A percentile compares a stretch with the other conserved stretches of the same genome.
These are phyloP conservation scores for Amanita thiersii DNA, from an alignment of 768 basidiomycete genomes.

Conservation along the genomic window DNA sequence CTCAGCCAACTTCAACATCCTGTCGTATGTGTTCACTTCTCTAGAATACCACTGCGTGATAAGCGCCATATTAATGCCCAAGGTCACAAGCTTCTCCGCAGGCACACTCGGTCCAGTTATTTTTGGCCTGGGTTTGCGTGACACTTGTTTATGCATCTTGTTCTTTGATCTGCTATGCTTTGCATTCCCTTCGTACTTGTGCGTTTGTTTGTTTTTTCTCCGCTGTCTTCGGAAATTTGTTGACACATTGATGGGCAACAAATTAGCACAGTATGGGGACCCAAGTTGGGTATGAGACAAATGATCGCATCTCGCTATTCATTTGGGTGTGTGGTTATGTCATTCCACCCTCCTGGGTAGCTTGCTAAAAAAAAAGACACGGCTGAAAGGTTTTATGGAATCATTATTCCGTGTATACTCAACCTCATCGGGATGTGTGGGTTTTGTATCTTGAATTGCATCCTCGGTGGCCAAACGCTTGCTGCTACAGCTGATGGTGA, in stretches of 20 bases:
- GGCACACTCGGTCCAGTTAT: conserved; percentile 58
- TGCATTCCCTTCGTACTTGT: conserved; percentile 57
- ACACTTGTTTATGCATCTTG: conserved; percentile 56
- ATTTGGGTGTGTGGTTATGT: conserved; percentile 22
- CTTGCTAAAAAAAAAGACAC: not conserved
- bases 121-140: conserved; percentile 52
- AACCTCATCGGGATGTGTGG: conserved; percentile 61
- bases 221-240: conserved; percentile 1
- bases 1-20: conserved; percentile 62
- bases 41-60: not conserved
- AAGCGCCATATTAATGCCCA: not conserved
- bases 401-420: conserved; percentile 49
- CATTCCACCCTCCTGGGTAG: not conserved
- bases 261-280: conserved; percentile 62
- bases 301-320: conserved; percentile 61
- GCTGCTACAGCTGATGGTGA: conserved; percentile 31
- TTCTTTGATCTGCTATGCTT: conserved; percentile 62
- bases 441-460: conserved; percentile 65
- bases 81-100: conserved; percentile 45
- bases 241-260: not conserved
- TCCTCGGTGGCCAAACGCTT: conserved; percentile 56
- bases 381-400: conserved; percentile 48
- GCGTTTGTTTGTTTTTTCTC: too few relatives aligned
- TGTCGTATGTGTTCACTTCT: conserved; percentile 32
- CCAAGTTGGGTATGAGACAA: conserved; percentile 77